Conservation (phyloP, 768 basidiomycete species). For the Boletellus ananiceps region DNA sequence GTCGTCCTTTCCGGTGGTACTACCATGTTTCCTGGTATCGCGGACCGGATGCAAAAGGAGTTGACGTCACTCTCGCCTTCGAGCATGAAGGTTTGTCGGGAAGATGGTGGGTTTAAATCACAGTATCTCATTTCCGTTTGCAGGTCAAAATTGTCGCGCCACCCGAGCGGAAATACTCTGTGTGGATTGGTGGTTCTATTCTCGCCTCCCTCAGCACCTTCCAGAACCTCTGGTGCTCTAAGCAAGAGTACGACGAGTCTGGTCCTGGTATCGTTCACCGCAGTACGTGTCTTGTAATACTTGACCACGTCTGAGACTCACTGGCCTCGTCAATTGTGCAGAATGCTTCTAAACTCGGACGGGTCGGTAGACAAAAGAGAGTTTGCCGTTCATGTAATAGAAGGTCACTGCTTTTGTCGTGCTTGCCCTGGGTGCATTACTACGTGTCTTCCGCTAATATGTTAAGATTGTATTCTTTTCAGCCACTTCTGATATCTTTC, state of each 20-base stretch:
- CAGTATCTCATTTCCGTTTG: not conserved
- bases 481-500: constrained; percentile 1
- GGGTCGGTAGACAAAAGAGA: constrained; percentile 19
- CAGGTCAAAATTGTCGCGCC: constrained; percentile 90
- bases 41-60: constrained; percentile 96
- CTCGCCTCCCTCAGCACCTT: constrained; percentile 88
- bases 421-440: constrained; percentile 9
- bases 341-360: constrained; percentile 25
- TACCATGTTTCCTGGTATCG: constrained; percentile 95
- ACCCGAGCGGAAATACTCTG: constrained; percentile 92
- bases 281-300: constrained; percentile 42
- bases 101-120: not conserved
- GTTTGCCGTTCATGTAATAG: constrained; percentile 24
- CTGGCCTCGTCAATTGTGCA: not conserved
- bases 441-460: constrained; percentile 16
- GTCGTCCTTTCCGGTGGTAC: constrained; percentile 70
- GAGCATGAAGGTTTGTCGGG: constrained; percentile 69
- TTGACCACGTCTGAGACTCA: not conserved
- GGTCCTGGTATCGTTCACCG: constrained; percentile 78
- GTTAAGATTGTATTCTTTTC: constrained; percentile 19
- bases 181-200: constrained; percentile 90
- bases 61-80: constrained; percentile 72
- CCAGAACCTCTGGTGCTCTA: constrained; percentile 95
- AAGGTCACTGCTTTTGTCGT: constrained; percentile 20
- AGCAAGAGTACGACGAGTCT: constrained; percentile 88